phyloP scores from a whole-genome alignment of 345 rosid genomes.

The Hibiscus tridactylites region DNA sequence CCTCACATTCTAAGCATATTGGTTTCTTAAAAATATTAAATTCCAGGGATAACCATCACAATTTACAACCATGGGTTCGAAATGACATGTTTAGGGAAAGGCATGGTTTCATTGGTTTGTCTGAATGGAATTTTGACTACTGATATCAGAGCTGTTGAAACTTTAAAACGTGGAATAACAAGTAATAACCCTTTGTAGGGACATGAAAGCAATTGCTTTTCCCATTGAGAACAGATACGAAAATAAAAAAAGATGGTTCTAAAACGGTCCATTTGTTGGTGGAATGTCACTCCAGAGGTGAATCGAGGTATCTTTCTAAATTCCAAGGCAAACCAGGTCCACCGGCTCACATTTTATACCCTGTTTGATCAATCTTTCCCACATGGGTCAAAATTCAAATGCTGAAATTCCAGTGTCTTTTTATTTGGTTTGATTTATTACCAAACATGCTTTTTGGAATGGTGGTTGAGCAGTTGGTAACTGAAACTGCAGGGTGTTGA shows the following conservation, averaged over 20 bases:
- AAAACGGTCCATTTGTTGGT: not conserved
- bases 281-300: not conserved
- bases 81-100: not conserved
- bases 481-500: not conserved
- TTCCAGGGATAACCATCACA: not conserved
- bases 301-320: not conserved
- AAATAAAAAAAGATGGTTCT: not conserved
- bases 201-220: not conserved
- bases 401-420: not conserved
- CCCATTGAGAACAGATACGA: not conserved
- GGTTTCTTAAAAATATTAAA: not conserved
- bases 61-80: too few species aligned
- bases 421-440: not conserved
- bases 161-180: not conserved
- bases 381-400: not conserved
- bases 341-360: not conserved
- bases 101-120: not conserved
- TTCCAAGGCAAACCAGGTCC: not conserved
- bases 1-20: not conserved
- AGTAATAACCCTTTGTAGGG: constrained; percentile 1
- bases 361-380: not conserved
- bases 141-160: not conserved
- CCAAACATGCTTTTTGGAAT: not conserved
- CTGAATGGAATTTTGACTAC: not conserved
- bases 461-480: not conserved